Percentiles rank a stretch among this genome's conserved stretches.
Evolutionary conservation across 2,329 filamentous ascomycete species (phyloP).

Genomic region (Aureobasidium sp.): DNA sequence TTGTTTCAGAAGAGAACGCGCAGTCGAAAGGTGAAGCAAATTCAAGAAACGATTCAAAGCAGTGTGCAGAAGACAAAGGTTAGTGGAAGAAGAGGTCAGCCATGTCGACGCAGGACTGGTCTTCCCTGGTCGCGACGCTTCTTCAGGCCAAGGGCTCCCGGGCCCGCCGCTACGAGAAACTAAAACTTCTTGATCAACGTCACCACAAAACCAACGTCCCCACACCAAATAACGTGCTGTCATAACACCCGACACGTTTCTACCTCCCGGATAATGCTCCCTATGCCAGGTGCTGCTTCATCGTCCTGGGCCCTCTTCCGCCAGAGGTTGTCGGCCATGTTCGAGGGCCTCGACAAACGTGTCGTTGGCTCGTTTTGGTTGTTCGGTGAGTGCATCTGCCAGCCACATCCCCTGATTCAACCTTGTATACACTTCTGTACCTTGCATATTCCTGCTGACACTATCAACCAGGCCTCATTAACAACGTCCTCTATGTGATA

Average conservation of each 20-base stretch:
- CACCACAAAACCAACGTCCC: not conserved
- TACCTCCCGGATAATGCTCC: conserved; percentile 31
- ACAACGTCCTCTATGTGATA: conserved; percentile 96
- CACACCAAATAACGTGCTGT: not conserved
- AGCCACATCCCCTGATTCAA: not conserved
- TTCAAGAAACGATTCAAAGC: not conserved
- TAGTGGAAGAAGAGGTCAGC: not conserved
- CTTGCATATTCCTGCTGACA: not conserved
- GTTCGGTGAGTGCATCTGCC: conserved; percentile 57
- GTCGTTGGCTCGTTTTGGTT: conserved; percentile 86
- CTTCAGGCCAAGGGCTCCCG: not conserved
- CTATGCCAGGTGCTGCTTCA: conserved; percentile 51
- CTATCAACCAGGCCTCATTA: conserved; percentile 63
- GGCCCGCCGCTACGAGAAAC: not conserved
- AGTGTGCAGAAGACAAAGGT: not conserved
- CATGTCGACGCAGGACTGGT: not conserved
- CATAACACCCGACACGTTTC: not conserved
- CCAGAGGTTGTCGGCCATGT: conserved; percentile 55
- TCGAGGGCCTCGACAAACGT: conserved; percentile 61
- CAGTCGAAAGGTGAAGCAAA: not conserved
- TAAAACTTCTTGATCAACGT: not conserved
- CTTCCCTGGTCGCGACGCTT: not conserved
- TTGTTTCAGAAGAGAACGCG: not conserved
- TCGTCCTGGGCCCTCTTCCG: conserved; percentile 70
- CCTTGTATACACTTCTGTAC: not conserved